Evolutionary conservation across 805 yeast species (phyloP).

Genomic region (Saturnispora galanensis): DNA sequence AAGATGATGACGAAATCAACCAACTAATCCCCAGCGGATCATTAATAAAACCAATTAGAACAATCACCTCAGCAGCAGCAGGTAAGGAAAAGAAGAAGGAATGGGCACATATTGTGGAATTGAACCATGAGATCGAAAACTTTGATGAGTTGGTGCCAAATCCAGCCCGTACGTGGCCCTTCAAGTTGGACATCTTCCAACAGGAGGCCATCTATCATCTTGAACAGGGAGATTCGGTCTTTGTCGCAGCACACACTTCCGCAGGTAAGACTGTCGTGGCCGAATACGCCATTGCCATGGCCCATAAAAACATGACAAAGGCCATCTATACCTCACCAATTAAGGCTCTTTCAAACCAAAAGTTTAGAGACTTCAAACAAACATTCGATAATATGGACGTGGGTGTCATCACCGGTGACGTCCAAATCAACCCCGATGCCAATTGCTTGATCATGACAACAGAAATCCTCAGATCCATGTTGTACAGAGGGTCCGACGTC

Average conservation of each 20-base stretch:
- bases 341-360: constrained; percentile 90
- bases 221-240: constrained; percentile 97
- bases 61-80: constrained; percentile 4
- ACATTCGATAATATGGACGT: constrained; percentile 85
- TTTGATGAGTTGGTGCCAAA: constrained; percentile 84
- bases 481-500: constrained; percentile 93
- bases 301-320: constrained; percentile 90
- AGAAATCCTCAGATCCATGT: constrained; percentile 93
- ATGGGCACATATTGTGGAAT: constrained; percentile 95
- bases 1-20: constrained; percentile 19
- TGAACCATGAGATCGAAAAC: constrained; percentile 73
- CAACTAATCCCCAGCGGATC: constrained; percentile 22
- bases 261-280: constrained; percentile 99
- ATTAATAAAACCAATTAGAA: constrained; percentile 19
- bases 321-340: constrained; percentile 95
- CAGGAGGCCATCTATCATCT: constrained; percentile 94
- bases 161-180: constrained; percentile 92
- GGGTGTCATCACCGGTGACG: constrained; percentile 99
- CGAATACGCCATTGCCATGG: constrained; percentile 96
- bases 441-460: constrained; percentile 98
- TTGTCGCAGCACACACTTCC: constrained; percentile 97
- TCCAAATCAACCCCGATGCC: constrained; percentile 96
- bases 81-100: constrained; percentile 29
- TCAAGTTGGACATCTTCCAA: constrained; percentile 88
- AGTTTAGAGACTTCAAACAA: constrained; percentile 87